Conservation (phyloP, 2,329 filamentous ascomycete genomes). For the Hypoxylon sp. region DNA sequence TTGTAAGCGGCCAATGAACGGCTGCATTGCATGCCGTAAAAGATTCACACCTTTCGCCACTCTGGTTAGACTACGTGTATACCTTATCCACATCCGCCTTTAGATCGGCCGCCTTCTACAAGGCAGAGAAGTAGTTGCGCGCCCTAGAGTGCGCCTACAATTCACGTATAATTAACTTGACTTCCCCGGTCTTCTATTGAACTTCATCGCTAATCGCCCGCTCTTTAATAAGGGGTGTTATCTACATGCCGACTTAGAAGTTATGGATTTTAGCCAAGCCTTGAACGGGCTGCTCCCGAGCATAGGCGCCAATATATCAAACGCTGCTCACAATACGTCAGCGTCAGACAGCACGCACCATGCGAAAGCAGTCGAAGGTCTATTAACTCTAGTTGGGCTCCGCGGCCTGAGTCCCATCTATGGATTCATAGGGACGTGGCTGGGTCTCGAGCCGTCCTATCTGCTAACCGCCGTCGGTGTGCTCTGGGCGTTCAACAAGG, state of each 20-base stretch:
- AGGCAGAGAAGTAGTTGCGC: no score
- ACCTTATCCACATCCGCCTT: no score
- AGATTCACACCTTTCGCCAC: no score
- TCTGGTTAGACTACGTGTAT: no score
- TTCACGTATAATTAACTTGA: no score
- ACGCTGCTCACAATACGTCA: slow-evolving; percentile 22
- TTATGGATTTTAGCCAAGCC: slow-evolving; percentile 23
- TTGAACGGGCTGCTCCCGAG: slow-evolving; percentile 13
- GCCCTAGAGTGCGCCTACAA: no score
- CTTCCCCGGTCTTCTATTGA: background rate
- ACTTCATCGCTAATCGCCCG: background rate
- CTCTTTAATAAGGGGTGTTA: no score
- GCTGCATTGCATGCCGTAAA: no score
- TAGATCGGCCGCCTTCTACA: no score
- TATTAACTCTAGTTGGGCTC: slow-evolving; percentile 57
- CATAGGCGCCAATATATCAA: slow-evolving; percentile 34
- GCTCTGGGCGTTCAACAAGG: slow-evolving; percentile 56
- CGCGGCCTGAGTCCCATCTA: slow-evolving; percentile 56
- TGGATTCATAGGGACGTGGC: slow-evolving; percentile 52
- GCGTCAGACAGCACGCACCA: slow-evolving; percentile 21
- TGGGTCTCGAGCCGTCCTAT: slow-evolving; percentile 60
- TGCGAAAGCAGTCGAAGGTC: slow-evolving; percentile 47
- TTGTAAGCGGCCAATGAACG: no score
- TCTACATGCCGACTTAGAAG: no score
- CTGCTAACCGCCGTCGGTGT: slow-evolving; percentile 57